Evolutionary conservation across 345 rosid genomes (phyloP), one percentile per base, ranked within the genome.

Genomic region (Salix caprea): DNA sequence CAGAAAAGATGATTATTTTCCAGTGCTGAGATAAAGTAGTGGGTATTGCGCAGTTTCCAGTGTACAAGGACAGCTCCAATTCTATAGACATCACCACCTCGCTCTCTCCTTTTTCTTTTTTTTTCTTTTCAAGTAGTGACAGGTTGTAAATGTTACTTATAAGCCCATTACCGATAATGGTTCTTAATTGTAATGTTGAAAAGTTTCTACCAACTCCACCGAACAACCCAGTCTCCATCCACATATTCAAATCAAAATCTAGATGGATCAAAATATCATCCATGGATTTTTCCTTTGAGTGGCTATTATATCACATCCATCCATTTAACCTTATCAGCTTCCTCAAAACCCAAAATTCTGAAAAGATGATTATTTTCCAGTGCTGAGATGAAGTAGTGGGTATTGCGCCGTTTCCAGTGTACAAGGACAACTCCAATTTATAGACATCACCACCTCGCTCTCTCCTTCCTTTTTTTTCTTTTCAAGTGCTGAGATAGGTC

Each of bases 371-470:
- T 14, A 14, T 48, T 6, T 21, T 73, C 80, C 0, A 73, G 14
- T 37, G 72, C n/a, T 6, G 71, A 73, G 46, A 74, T 23, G 48
- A 81, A 81, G 65, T 81, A 37, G 15, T 65, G 76, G 52, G 56
- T 54, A 46, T 65, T 2, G 75, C 26, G 56, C 18, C 40, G 12
- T 42, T n/a, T 74, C 3, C 28, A 26, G 28, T 26, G 28, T 26
- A 26, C 28, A 1, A 52, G 58, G 6, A 52, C 23, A 6, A 1
- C 58, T 19, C 23, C 58, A 2, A 19, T 18, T 21, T 18, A 19
- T 18, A 52, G 3, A 52, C 58, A 52, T 19, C 58, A 52, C 58
- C 74, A 40, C 86, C 26, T 81, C 83, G 62, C 80, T 83, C 30
- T 60, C 58, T 32, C 67, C 40, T 21, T 80, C 67, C 78, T 80